Evolutionary conservation across 768 basidiomycete species (phyloP), one percentile per base, ranked within the genome.

Genomic region (Boletus tylopilopsis): DNA sequence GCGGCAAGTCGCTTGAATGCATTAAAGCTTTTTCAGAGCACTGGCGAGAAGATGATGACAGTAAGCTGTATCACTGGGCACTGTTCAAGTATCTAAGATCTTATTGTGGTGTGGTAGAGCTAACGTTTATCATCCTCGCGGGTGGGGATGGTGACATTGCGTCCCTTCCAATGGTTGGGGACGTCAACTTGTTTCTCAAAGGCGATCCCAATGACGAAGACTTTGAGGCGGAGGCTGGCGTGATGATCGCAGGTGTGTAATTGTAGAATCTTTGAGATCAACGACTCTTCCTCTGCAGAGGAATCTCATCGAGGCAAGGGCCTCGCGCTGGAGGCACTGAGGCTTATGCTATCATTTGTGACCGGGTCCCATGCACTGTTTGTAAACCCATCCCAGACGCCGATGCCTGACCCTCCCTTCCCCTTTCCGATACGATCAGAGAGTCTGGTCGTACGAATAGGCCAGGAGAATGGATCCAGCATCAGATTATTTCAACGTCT

Each of bases 161-260:
- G 72, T 58, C 67, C 63, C 61, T 74, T 51, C 78, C 76, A 10
- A 94, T 95, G 92, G 71, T 94, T 18, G 94, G 94, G 27, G 94
- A 97, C 63, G 92, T 93, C 30, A 96, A 96, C 66, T 68, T 96
- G 23, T 96, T 96, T 66, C 68, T 95, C 36, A 85, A 86, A 39
- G 82, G 83, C 39, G 56, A 64, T 16, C 66, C 67, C 19, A 62
- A 65, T 1, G 68, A 70, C 6, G 69, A 74, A 21, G 73, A 70
- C 29, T 77, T 80, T 47, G 84, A 92, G 54, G 89, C 81, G 3
- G 94, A 97, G 61, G 79, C 84, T 23, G 92, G 95, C 65, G 84
- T 95, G 51, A 97, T 95, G 94, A 87, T 95, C 52, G 92, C 93
- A 59, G 87, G 90, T 84, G 53, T 39, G 47, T 30, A 16, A n/a